Evolutionary conservation across 306 rosid species (phyloP), one percentile per base, ranked within the genome.

Genomic region (Psophocarpus tetragonolobus): DNA sequence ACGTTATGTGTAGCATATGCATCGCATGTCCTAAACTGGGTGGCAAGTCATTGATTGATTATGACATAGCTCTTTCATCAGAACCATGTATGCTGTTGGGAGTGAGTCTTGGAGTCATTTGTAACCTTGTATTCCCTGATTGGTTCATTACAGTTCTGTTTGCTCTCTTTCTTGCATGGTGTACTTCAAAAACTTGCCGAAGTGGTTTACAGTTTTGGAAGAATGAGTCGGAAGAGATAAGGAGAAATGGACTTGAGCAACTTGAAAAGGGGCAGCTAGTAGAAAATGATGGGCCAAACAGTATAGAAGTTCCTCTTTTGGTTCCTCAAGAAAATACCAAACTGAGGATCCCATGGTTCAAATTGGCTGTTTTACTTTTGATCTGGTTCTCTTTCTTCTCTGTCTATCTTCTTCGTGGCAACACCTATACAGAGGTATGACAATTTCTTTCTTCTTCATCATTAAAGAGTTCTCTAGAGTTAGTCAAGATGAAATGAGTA

Each of bases 71-170:
- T 8, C 96, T 94, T 35, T 76, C 82, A 17, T 92, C 98, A 35
- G 91, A 94, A 61, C 98, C 98, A 6, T 85, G 92, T 32, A 92
- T 94, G 94, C 53, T 94, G 47, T 82, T 94, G 6, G 98, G 98
- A 41, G 97, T 94, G 13, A 92, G 98, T 62, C 15, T 89, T 33
- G 98, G 98, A 32, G 98, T 94, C 27, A 83, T 94, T 1, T 94
- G 96, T 80, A 94, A 94, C 87, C 87, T 87, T 38, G 85, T 88
- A 0, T 90, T 94, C 81, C 98, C 98, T 6, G 97, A 94, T 76
- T 94, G 97, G 98, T 81, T 94, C 56, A 88, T 82, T 15, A 92
- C 96, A 0, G 7, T 87, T 0, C 84, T 92, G 2, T 94, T 94
- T 79, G 95, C 97, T 9, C 4, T 82, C 23, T 94, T 94, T 79